Base-by-base conservation (phyloP, 2,329 filamentous ascomycete genomes). In the Botrytis galanthina region DNA sequence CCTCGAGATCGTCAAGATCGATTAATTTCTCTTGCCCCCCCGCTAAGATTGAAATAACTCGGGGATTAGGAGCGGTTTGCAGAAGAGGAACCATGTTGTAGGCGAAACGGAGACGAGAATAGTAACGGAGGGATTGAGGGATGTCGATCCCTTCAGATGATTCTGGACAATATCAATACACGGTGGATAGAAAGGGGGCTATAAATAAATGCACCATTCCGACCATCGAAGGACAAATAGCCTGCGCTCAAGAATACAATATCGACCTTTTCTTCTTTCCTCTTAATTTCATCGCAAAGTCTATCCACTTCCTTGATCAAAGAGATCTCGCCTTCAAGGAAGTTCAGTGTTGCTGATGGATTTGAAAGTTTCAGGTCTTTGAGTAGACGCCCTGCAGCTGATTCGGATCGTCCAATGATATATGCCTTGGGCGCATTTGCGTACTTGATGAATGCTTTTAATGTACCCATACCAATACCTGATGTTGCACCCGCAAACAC, bases 41-140 rank as follows among this genome's bases (percentile, higher is more conserved):
- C 0, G 84, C 86, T 0, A 87, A 81, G 26, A 90, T 86, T 29
- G 82, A 85, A 44, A 90, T 84, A 14, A 90, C 87, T 14, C 88
- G 86, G 0, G 86, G 84, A 4, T 73, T 73, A 6, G 88, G 81
- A 3, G 80, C 76, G 0, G 81, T 74, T 0, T 85, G 84, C 0
- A 92, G 83, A 0, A 87, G 83, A 0, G 89, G 89, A 16, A 91
- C 84, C 0, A 92, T 84, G 69, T 89, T 87, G 73, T 84, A 75
- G 26, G 86, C 82, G 78, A 91, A 87, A 62, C 87, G 87, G 71
- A 87, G 83, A 20, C 89, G 88, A 1, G 86, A 83, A 81, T 91
- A 91, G 80, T 87, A 87, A 18, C 83, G 82, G 26, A 91, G 83
- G 12, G 85, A 83, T 37, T 85, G 83, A 46, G 85, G 83, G 42